These are phyloP conservation scores for Elsinoe arachidis DNA, from an alignment of 2,329 filamentous ascomycete species.

Conservation along the genomic window DNA sequence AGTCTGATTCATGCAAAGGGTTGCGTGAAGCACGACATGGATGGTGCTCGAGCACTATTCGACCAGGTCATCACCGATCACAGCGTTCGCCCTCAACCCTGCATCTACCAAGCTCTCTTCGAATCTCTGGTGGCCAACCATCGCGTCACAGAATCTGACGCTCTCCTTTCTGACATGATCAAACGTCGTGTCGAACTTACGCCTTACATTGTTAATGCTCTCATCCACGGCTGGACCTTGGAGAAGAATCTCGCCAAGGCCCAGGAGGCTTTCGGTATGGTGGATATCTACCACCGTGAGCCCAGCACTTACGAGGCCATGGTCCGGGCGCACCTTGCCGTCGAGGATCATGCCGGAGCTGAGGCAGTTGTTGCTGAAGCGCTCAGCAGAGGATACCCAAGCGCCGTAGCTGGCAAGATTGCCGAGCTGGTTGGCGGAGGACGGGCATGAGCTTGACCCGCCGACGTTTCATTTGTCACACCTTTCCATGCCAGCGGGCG, in stretches of 20 bases:
- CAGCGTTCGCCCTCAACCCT: slow-evolving; percentile 65
- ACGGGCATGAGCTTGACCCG: slow-evolving; percentile 5
- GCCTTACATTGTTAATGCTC: slow-evolving; percentile 94
- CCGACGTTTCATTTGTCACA: background rate
- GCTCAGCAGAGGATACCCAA: slow-evolving; percentile 79
- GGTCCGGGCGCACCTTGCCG: slow-evolving; percentile 83
- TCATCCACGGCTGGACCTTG: slow-evolving; percentile 93
- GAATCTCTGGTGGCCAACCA: slow-evolving; percentile 97
- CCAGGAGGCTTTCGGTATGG: slow-evolving; percentile 67
- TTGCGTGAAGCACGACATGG: slow-evolving; percentile 86
- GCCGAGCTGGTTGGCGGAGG: slow-evolving; percentile 61
- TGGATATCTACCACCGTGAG: slow-evolving; percentile 72
- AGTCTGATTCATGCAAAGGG: slow-evolving; percentile 93
- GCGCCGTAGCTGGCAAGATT: slow-evolving; percentile 87
- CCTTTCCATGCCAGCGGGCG: background rate
- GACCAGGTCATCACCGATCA: slow-evolving; percentile 64
- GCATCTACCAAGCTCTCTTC: slow-evolving; percentile 92
- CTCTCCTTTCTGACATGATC: slow-evolving; percentile 68
- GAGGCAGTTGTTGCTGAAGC: slow-evolving; percentile 80
- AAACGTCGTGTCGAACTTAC: slow-evolving; percentile 71
- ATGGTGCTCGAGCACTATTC: slow-evolving; percentile 72
- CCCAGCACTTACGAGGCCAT: slow-evolving; percentile 98
- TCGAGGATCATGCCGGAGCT: slow-evolving; percentile 69
- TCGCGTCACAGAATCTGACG: slow-evolving; percentile 58
- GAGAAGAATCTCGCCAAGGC: slow-evolving; percentile 74